A percentile compares a stretch with the other conserved stretches of the same genome.
Conservation (phyloP, 352 stramenopile genomes). For the Phytopythium sindhum region DNA sequence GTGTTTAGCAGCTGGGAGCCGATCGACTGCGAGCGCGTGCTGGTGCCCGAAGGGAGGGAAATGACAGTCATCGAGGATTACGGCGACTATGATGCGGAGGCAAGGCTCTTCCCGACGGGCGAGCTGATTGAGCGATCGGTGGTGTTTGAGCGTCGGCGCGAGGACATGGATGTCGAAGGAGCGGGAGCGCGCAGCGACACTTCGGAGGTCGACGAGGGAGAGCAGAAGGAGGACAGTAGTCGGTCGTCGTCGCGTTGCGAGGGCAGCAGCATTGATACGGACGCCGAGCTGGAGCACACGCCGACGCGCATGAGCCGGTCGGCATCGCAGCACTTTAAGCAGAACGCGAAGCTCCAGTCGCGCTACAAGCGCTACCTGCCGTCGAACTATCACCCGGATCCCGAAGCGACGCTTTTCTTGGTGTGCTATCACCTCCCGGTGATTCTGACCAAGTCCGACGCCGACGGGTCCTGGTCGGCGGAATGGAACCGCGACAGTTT, state of each 20-base stretch:
- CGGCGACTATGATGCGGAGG: slow-evolving; percentile 58
- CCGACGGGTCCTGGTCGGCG: slow-evolving; percentile 74
- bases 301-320: slow-evolving; percentile 16
- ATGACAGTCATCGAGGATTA: slow-evolving; percentile 81
- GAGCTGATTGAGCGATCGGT: slow-evolving; percentile 56
- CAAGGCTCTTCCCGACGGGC: slow-evolving; percentile 56
- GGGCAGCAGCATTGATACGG: slow-evolving; percentile 14
- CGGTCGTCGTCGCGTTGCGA: neutral
- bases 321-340: slow-evolving; percentile 49
- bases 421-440: slow-evolving; percentile 94
- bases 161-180: slow-evolving; percentile 14
- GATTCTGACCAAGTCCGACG: slow-evolving; percentile 66
- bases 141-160: slow-evolving; percentile 49
- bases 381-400: slow-evolving; percentile 62
- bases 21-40: slow-evolving; percentile 61
- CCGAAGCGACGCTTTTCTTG: slow-evolving; percentile 76
- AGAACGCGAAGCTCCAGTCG: slow-evolving; percentile 69
- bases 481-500: slow-evolving; percentile 91
- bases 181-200: slow-evolving; percentile 9
- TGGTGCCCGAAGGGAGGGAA: slow-evolving; percentile 76
- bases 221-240: slow-evolving; percentile 16
- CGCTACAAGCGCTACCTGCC: slow-evolving; percentile 79
- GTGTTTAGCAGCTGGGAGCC: slow-evolving; percentile 83
- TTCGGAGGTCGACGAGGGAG: slow-evolving; percentile 7
- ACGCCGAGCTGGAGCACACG: neutral